phyloP scores from a whole-genome alignment of 202 grass and related monocot genomes.

The Zizania palustris region DNA sequence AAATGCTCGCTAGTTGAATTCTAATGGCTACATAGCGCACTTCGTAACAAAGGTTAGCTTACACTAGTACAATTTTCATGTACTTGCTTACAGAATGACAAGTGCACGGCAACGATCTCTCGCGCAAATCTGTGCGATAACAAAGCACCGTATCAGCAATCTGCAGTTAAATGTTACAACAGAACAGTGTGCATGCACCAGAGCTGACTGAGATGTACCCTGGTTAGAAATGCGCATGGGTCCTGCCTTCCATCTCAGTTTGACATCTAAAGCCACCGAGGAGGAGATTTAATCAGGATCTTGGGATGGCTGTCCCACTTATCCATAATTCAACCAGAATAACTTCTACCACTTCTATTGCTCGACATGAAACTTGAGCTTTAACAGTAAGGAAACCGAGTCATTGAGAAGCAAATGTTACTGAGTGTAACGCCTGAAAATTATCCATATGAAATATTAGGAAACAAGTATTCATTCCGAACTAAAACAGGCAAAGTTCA shows the following conservation, averaged over 20 bases:
- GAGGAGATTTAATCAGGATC: background rate
- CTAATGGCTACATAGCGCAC: background rate
- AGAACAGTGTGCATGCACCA: conserved; percentile 1
- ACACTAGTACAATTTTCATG: background rate
- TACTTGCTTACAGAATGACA: conserved; percentile 4
- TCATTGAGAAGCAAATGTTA: conserved; percentile 11
- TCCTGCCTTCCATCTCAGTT: conserved; percentile 13
- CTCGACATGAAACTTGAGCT: background rate
- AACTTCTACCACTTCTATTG: conserved; percentile 20
- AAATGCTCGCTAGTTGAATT: background rate
- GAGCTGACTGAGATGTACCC: conserved; percentile 13
- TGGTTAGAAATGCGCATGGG: conserved; percentile 6
- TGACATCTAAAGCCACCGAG: conserved; percentile 10
- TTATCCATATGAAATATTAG: background rate
- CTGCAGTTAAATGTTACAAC: conserved; percentile 21
- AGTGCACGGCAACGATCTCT: conserved; percentile 6
- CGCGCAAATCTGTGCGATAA: background rate
- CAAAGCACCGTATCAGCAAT: conserved; percentile 10
- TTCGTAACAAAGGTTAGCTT: background rate
- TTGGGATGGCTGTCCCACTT: background rate
- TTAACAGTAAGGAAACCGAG: background rate
- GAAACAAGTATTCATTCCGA: background rate
- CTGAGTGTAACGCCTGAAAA: background rate
- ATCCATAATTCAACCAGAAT: conserved; percentile 2
- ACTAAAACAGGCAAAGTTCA: background rate